Evolutionary conservation across 495 filamentous ascomycete genomes (phyloP).

Genomic region (Bathelium albidoporum): DNA sequence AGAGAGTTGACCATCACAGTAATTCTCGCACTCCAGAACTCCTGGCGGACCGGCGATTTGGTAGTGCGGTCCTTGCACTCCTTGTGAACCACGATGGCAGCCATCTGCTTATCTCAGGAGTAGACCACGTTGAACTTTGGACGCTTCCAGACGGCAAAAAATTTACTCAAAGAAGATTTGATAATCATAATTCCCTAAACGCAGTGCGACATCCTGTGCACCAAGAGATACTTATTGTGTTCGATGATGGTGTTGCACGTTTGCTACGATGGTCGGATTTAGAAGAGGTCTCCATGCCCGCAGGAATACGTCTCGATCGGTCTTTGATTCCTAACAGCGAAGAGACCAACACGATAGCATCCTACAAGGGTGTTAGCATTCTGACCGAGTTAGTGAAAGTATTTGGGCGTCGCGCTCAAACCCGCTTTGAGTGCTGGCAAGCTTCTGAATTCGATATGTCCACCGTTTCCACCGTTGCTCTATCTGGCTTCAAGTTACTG

Average conservation of each 20-base stretch:
- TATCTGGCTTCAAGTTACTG: not conserved
- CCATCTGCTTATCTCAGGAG: not conserved
- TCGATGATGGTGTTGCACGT: not conserved
- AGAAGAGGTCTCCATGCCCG: not conserved
- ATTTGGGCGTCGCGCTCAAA: not conserved
- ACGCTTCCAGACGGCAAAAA: not conserved
- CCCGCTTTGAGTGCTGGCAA: not conserved
- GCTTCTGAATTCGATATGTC: constrained; percentile 4
- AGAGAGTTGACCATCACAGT: not conserved
- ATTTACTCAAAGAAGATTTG: not conserved
- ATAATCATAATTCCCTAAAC: not conserved
- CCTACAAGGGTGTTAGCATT: not conserved
- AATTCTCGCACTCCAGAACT: not conserved
- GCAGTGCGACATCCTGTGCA: not conserved
- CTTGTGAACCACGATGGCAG: not conserved
- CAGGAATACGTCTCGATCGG: not conserved
- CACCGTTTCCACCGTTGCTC: not conserved
- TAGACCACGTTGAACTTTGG: not conserved
- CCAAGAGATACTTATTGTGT: not conserved
- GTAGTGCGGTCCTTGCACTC: not conserved
- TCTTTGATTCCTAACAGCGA: not conserved
- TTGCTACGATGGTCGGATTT: not conserved
- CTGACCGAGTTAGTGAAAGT: not conserved
- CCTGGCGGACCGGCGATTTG: not conserved
- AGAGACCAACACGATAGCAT: not conserved